Evolutionary conservation across 1,139 yeast species (phyloP).

Genomic region (Pichia sp.): DNA sequence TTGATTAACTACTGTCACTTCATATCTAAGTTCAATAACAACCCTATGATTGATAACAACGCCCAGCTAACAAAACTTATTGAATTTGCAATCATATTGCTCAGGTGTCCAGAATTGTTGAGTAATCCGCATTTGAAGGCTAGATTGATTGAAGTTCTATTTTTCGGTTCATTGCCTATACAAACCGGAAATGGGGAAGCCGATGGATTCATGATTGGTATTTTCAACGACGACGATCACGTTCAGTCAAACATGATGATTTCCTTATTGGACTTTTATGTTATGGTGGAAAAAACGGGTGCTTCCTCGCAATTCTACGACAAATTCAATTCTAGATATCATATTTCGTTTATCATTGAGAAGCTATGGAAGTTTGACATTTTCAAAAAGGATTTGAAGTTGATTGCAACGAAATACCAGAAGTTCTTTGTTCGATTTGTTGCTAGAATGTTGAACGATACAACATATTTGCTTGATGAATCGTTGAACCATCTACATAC

Average conservation of each 20-base stretch:
- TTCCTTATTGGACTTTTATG: conserved; percentile 82
- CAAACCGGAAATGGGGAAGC: conserved; percentile 24
- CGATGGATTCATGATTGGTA: conserved; percentile 68
- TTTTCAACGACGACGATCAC: conserved; percentile 56
- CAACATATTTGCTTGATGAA: conserved; percentile 87
- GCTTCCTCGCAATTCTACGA: conserved; percentile 94
- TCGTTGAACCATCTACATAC: conserved; percentile 71
- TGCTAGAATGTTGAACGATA: conserved; percentile 91
- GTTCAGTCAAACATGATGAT: conserved; percentile 66
- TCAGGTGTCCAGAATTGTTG: conserved; percentile 79
- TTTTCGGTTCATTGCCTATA: conserved; percentile 61
- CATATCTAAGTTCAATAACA: conserved; percentile 49
- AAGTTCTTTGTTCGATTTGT: conserved; percentile 87
- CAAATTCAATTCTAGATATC: conserved; percentile 85
- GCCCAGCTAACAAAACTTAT: conserved; percentile 51
- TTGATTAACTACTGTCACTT: conserved; percentile 68
- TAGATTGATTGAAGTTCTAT: conserved; percentile 71
- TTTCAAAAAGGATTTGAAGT: conserved; percentile 61
- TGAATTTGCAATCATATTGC: conserved; percentile 63
- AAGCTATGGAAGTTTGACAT: conserved; percentile 70
- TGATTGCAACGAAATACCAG: conserved; percentile 58
- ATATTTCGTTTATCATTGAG: conserved; percentile 77
- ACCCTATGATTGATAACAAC: conserved; percentile 50
- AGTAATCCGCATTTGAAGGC: conserved; percentile 94
- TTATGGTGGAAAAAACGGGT: conserved; percentile 94